Conservation (phyloP, 2,329 filamentous ascomycete species). For the Penicillium sp. region DNA sequence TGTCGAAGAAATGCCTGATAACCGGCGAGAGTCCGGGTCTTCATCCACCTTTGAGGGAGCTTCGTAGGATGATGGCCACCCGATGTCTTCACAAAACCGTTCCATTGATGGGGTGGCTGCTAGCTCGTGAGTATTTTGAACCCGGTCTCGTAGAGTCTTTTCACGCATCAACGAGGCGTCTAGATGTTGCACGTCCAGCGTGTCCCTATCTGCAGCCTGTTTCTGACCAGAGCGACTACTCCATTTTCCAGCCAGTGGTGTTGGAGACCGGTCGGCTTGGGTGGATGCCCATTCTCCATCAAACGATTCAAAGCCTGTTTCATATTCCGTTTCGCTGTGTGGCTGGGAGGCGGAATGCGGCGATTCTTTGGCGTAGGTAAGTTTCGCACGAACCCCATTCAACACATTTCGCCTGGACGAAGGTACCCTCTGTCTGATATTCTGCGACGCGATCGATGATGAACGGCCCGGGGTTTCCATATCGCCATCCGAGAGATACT, state of each 20-base stretch:
- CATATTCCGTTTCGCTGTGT: constrained; percentile 22
- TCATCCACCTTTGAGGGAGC: constrained; percentile 21
- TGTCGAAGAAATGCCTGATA: constrained; percentile 49
- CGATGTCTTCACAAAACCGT: constrained; percentile 47
- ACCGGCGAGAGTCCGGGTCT: constrained; percentile 35
- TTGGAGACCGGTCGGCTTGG: constrained; percentile 14
- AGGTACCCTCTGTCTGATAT: constrained; percentile 13
- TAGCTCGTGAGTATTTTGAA: constrained; percentile 26
- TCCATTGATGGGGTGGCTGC: constrained; percentile 41
- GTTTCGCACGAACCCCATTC: constrained; percentile 39
- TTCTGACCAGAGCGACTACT: constrained; percentile 2
- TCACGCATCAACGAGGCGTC: constrained; percentile 24
- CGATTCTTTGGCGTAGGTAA: constrained; percentile 7
- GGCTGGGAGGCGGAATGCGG: constrained; percentile 11
- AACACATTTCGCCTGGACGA: constrained; percentile 23
- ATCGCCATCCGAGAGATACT: constrained; percentile 60
- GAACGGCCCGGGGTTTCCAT: constrained; percentile 31
- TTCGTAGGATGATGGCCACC: constrained; percentile 42
- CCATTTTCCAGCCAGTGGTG: constrained; percentile 10
- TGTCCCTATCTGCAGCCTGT: not conserved
- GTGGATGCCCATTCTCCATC: constrained; percentile 53
- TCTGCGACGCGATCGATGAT: constrained; percentile 18
- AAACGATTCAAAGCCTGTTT: constrained; percentile 50
- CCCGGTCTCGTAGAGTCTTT: constrained; percentile 32
- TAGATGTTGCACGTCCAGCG: constrained; percentile 16